phyloP scores from a whole-genome alignment of 2,329 filamentous ascomycete species.

The Chaetomium sp. region DNA sequence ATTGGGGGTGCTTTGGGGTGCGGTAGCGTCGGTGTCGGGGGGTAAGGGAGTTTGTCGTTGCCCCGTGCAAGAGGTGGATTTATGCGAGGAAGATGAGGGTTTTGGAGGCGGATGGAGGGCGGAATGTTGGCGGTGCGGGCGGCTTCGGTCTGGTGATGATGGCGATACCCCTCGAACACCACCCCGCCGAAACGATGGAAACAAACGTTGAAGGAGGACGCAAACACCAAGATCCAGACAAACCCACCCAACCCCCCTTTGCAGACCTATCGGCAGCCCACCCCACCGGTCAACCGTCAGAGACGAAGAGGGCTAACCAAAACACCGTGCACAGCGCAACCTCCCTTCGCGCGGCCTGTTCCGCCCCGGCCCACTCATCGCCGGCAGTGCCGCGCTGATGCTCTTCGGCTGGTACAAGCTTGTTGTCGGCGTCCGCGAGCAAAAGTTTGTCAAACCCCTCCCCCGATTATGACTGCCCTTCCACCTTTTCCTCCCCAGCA shows the following conservation, averaged over 20 bases:
- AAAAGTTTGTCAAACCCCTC: slow-evolving; percentile 67
- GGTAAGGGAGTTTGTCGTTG: neutral
- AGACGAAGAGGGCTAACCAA: slow-evolving; percentile 28
- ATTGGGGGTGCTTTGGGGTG: neutral
- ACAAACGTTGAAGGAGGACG: no score
- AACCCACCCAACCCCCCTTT: no score
- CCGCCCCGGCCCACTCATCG: slow-evolving; percentile 76
- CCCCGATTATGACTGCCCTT: slow-evolving; percentile 3
- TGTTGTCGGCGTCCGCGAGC: slow-evolving; percentile 80
- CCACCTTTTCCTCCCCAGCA: neutral
- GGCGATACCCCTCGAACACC: no score
- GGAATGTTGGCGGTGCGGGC: neutral
- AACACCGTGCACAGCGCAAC: slow-evolving; percentile 67
- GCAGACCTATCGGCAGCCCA: neutral
- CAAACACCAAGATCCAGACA: no score
- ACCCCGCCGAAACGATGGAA: no score
- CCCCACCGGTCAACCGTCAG: neutral
- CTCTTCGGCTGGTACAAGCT: slow-evolving; percentile 88
- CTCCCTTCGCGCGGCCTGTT: slow-evolving; percentile 82
- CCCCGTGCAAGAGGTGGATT: neutral
- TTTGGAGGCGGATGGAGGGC: neutral
- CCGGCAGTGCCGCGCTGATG: slow-evolving; percentile 78
- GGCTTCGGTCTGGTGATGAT: neutral
- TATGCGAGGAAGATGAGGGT: neutral
- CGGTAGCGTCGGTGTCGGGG: neutral